Conservation (phyloP, 306 rosid species). For the Vigna radiata region DNA sequence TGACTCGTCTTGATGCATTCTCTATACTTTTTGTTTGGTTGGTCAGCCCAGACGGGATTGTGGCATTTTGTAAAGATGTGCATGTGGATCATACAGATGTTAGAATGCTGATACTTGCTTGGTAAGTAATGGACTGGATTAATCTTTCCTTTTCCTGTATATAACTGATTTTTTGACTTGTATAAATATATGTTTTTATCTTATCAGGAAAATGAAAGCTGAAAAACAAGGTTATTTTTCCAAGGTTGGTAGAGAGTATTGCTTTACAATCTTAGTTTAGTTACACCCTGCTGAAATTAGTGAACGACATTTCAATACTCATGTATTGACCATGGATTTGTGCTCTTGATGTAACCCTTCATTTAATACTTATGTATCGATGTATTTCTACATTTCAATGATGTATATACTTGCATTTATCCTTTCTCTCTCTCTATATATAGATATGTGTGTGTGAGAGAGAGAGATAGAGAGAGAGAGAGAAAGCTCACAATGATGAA, state of each 20-base stretch:
- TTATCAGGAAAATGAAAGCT: constrained; percentile 75
- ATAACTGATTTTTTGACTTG: constrained; percentile 25
- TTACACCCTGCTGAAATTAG: constrained; percentile 30
- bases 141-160: neutral
- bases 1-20: constrained; percentile 27
- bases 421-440: neutral
- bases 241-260: constrained; percentile 56
- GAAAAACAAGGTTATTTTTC: constrained; percentile 76
- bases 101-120: constrained; percentile 73
- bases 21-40: constrained; percentile 49
- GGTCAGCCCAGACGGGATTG: constrained; percentile 77
- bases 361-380: constrained; percentile 13
- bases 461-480: too few species aligned
- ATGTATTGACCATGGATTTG: neutral
- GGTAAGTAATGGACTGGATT: constrained; percentile 46
- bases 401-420: neutral
- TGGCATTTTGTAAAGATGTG: constrained; percentile 64
- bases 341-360: neutral
- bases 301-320: neutral
- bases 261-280: constrained; percentile 12
- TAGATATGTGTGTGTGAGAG: neutral
- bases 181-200: constrained; percentile 27
- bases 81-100: constrained; percentile 67
- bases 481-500: neutral
- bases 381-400: neutral